Base-by-base conservation (phyloP, 768 basidiomycete species). In the Cytidiella melzeri region DNA sequence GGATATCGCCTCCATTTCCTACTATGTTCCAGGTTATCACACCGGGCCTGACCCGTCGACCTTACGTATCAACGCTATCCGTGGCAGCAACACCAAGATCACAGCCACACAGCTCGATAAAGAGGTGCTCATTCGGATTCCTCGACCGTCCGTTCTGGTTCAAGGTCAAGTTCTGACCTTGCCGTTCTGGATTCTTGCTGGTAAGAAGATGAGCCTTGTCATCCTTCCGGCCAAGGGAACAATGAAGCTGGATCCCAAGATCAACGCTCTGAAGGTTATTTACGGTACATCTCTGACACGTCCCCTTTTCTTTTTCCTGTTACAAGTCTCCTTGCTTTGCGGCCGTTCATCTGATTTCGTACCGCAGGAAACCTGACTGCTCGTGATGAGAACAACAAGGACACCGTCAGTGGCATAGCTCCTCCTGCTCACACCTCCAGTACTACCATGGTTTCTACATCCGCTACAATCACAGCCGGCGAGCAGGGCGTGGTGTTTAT, bases 21-120 rank as follows among this genome's bases (percentile, higher is more conserved):
- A 64, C 44, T 64, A 52, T 18, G 61, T 64, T n/a, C 63, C 63
- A 7, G 60, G 57, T n/a, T 64, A 64, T 50, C 51, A 49, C 54
- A 54, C 50, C 27, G 51, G 50, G 9, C 63, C 60, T 12, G 55
- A 58, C 50, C 57, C 57, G n/a, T 54, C 63, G 41, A n/a, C n/a
- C n/a, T n/a, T n/a, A n/a, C n/a, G n/a, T n/a, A 47, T 52, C 48
- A 54, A 54, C 37, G 36, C 36, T 15, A 21, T 54, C 13, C 28
- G 50, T 18, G 26, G 43, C 15, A n/a, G n/a, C n/a, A n/a, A n/a
- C n/a, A 47, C 55, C 13, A 45, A 41, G 18, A 50, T 56, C n/a
- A 41, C 41, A 9, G 60, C 53, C 13, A 40, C 46, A 11, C 43
- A 43, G 39, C 59, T 62, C 20, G 52, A 58, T 13, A 47, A 64